Evolutionary conservation across 2,329 filamentous ascomycete genomes (phyloP), one percentile per base, ranked within the genome.

Genomic region (Pseudonectria buxi): DNA sequence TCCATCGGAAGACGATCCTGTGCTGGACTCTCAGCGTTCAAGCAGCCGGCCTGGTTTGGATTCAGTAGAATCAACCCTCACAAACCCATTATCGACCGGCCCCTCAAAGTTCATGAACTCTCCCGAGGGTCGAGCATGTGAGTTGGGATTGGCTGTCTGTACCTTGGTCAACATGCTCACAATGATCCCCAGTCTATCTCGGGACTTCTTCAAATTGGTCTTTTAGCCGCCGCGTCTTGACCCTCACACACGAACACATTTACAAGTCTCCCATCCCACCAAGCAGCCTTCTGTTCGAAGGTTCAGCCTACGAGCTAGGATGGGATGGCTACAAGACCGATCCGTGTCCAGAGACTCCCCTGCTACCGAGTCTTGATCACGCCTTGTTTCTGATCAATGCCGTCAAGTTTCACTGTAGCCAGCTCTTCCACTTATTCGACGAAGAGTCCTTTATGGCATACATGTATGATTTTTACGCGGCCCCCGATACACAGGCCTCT

Each of bases 201-300:
- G 72, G 71, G 2, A 70, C 69, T 2, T 74, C 71, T 0, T 76
- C 72, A 2, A 76, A 72, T 30, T 76, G 72, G 72, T 69, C 71
- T 0, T 76, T 75, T 32, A 64, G 64, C 16, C 58, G 71, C 7
- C 63, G 67, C 13, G 62, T 74, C 2, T 55, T 76, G n/a, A 62
- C 57, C 16, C 59, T 73, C 33, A 63, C 65, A 0, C 65, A 74
- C 31, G 64, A 72, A 39, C 59, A 65, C 34, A 55, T 71, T 14
- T 61, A 65, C 32, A 58, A 64, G 27, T 55, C 56, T 3, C 62
- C 65, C 2, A 50, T 68, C 0, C 64, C 71, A 0, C 55, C 67
- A 1, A 56, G 61, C 5, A 62, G 59, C 2, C 50, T 74, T 2
- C 53, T 71, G 1, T 75, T 73, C 28, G 71, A 76, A 34, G 71